Evolutionary conservation across 1,139 yeast genomes (phyloP), one percentile per base, ranked within the genome.

Genomic region (Saccharomyces hybrid): DNA sequence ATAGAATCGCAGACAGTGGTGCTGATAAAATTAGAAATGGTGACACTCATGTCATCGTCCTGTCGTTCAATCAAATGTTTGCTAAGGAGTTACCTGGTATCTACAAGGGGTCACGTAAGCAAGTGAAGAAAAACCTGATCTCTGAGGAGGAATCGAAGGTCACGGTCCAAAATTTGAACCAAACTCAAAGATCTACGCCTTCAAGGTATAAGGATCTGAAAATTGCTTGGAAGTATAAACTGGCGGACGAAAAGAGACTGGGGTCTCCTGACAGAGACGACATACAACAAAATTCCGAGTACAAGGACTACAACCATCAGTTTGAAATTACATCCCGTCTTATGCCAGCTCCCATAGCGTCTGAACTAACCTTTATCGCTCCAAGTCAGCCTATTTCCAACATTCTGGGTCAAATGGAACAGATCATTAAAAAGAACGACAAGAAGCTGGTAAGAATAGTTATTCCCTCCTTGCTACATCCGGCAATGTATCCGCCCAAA

Each of bases 191-290:
- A 9, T 52, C 58, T 3, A 58, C 61, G 19, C 61, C 68, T 26
- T 57, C 65, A n/a, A 62, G 65, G 49, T 63, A 69, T 23, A 70
- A 75, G 26, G 88, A 85, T 60, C 71, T 88, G 75, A 86, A 84
- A 66, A 88, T 88, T 63, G 96, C 96, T 1, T 88, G 96, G 96
- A 79, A 95, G 64, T 88, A 88, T 62, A 89, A 89, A 0, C 68
- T 84, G 52, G 78, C 77, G 47, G 79, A 80, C 54, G 78, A 71
- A 44, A 63, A 62, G 28, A 59, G 58, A 3, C 60, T 62, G 28
- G 58, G 54, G 19, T 48, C 54, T 2, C 63, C 62, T 5, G 57
- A 63, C 16, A 62, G 63, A 3, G 70, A 67, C 14, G 61, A 68
- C 2, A 66, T 59, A 1, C 60, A 63, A 2, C 65, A 70, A 7